Evolutionary conservation across 1,139 yeast species (phyloP), one percentile per base, ranked within the genome.

Genomic region (Candida sp.): DNA sequence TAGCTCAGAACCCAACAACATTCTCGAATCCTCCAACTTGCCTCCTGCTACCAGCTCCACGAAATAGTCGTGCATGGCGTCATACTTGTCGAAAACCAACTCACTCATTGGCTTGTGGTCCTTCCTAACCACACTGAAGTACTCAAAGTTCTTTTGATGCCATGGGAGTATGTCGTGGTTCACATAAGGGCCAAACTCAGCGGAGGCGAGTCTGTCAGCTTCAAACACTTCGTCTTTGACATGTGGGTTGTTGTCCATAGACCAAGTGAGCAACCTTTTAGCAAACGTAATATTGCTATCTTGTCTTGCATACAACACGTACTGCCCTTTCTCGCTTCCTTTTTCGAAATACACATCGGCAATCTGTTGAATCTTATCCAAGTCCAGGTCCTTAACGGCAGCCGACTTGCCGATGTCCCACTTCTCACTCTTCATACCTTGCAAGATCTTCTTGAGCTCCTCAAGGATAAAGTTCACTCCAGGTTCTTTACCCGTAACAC

Each of bases 211-310:
- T 6, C 49, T 38, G 27, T 47, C 48, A 2, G 46, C 43, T 0
- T 55, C 47, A 31, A 44, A 52, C 28, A 73, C 47, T 27, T 45
- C 44, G 40, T 64, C 63, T 23, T 57, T 57, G 17, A 61, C 49
- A 54, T 73, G 80, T 32, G 65, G 58, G 49, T 74, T 74, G 52
- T 67, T 66, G 54, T 73, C 67, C 47, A 77, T 60, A 25, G 63
- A 56, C 81, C 81, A 77, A 48, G 74, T 54, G 22, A 78, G 55
- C 17, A 77, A 63, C 43, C 82, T 57, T 53, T 73, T 74, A 11
- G 75, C 75, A 22, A 73, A 60, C 47, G 66, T 63, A 26, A 71
- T 62, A 52, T 69, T 72, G 26, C 54, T 32, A n/a, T 8, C 27
- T 7, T 30, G 7, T 23, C 32, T 42, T 3, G 50, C 54, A 31